These are phyloP conservation scores for Pseudohalonectria lignicola DNA, from an alignment of 2,329 filamentous ascomycete species.

Conservation along the genomic window DNA sequence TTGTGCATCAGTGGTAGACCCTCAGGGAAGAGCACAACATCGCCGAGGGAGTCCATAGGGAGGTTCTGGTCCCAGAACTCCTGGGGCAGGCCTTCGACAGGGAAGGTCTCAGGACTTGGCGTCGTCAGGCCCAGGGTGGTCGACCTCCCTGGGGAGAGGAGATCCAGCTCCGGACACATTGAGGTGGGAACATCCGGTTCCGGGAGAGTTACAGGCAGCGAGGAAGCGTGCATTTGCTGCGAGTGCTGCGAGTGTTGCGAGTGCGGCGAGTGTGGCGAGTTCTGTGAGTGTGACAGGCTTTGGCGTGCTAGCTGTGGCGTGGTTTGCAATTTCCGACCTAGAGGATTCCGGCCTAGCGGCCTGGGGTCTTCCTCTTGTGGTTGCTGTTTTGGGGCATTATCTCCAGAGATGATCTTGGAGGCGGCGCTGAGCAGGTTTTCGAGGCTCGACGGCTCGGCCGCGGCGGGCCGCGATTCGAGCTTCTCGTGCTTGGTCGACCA, in stretches of 20 bases:
- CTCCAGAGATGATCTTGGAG: no score
- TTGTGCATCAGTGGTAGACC: not conserved
- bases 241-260: no score
- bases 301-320: no score
- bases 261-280: no score
- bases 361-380: no score
- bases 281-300: no score
- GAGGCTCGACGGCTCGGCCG: conserved; percentile 5
- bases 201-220: not conserved
- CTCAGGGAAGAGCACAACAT: not conserved
- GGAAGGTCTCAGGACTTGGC: not conserved
- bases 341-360: no score
- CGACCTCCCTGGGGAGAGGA: not conserved
- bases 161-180: not conserved
- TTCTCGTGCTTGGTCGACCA: conserved; percentile 31
- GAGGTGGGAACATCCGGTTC: not conserved
- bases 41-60: not conserved
- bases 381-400: no score
- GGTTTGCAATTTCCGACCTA: no score
- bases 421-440: conserved; percentile 2
- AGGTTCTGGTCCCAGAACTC: not conserved
- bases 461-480: conserved; percentile 2
- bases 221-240: no score
- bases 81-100: not conserved
- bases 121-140: not conserved